Conservation (phyloP, 192 early-diverging fungal species). For the Funneliformis geosporum region DNA sequence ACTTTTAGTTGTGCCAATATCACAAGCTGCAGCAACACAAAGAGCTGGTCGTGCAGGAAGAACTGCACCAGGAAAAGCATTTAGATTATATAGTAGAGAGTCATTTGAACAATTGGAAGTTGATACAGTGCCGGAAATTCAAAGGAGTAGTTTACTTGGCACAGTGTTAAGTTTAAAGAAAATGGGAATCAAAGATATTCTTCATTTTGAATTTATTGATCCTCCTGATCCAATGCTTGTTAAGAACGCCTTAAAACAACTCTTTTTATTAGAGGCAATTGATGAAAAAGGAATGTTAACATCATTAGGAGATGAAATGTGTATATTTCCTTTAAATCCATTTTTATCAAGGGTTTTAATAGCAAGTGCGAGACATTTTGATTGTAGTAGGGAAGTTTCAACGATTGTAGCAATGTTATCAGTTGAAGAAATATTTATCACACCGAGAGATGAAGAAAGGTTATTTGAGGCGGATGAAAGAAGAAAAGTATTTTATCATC, state of each 20-base stretch:
- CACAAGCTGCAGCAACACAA: conserved; percentile 92
- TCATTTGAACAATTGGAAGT: conserved; percentile 83
- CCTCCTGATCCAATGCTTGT: conserved; percentile 83
- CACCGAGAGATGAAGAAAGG: conserved; percentile 74
- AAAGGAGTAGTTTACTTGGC: conserved; percentile 88
- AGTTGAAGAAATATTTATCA: conserved; percentile 85
- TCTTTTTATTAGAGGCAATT: conserved; percentile 87
- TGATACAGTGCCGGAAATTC: conserved; percentile 93
- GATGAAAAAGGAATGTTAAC: conserved; percentile 86
- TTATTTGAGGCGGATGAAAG: conserved; percentile 78
- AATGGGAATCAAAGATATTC: conserved; percentile 84
- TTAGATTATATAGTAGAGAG: conserved; percentile 83
- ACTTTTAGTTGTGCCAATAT: conserved; percentile 85
- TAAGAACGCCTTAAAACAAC: conserved; percentile 79
- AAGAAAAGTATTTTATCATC: conserved; percentile 81
- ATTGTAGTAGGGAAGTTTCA: conserved; percentile 84
- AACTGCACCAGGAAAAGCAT: conserved; percentile 88
- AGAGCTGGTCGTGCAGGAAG: conserved; percentile 93
- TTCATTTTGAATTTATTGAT: conserved; percentile 95
- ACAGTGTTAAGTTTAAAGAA: conserved; percentile 89
- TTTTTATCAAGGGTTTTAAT: conserved; percentile 89
- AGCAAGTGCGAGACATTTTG: conserved; percentile 68
- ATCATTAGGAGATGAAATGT: conserved; percentile 83
- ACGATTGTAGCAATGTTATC: conserved; percentile 94
- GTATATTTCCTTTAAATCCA: conserved; percentile 87